Evolutionary conservation across 1,284 basidiomycete species (phyloP), one percentile per base, ranked within the genome.

Genomic region (Schizophyllum commune): DNA sequence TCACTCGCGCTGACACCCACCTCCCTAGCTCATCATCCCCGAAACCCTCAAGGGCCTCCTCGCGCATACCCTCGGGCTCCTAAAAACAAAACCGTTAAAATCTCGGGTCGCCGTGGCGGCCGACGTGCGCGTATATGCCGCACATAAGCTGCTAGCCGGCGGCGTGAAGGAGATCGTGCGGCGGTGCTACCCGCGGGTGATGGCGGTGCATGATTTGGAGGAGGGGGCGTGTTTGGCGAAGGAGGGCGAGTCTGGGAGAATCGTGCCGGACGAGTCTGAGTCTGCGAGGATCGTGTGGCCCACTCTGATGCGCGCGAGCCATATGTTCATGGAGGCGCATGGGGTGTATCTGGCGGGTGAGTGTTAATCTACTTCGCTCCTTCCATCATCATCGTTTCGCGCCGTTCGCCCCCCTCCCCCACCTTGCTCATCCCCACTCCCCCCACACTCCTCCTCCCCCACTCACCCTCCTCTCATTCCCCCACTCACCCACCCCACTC

Each of bases 21-120:
- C n/a, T n/a, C n/a, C n/a, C n/a, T n/a, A 96, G 92, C 76, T 98
- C 61, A 92, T 99, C 65, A 84, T 99, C 34, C 97, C 97, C 1
- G 97, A 99, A 74, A 89, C 89, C 1, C 96, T 96, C 81, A 91
- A 92, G 72, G 83, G 91, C 1, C 80, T 99, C 59, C 94, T 96
- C 0, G 79, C 96, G 17, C 96, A 91, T 70, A 84, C 85, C 1
- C 79, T 99, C 5, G 89, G 88, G 5, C 84, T 99, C 63, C 84
- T 91, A 64, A 99, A 99, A 77, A 86, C 84, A 63, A 97, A 98
- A 73, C 86, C 94, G 27, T 75, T 99, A 55, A 98, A 85, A 92
- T 54, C 34, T 5, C 27, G 11, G 5, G 9, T 20, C 57, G 89
- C 86, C 69, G 95, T 99, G 55, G 88, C 92, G 4, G 90, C 95